Evolutionary conservation across 768 basidiomycete genomes (phyloP).

Genomic region (Boletus patriciae): DNA sequence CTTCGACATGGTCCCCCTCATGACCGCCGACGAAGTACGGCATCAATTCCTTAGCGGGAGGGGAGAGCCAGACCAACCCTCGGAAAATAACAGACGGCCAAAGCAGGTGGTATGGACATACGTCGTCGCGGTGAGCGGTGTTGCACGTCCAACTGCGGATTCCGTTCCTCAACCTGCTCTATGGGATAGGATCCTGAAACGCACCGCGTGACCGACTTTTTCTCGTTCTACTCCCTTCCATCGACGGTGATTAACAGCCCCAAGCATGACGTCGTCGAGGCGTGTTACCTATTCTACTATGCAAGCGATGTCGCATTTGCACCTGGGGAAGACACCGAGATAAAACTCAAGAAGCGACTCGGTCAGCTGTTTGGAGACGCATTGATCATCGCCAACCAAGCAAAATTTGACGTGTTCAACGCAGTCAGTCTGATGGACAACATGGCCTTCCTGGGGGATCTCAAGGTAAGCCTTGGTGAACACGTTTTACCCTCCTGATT

Average conservation of each 20-base stretch:
- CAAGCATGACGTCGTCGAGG: slow-evolving; percentile 77
- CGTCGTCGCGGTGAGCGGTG: slow-evolving; percentile 77
- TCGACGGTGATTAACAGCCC: slow-evolving; percentile 83
- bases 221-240: slow-evolving; percentile 96
- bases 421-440: slow-evolving; percentile 96
- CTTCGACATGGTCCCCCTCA: slow-evolving; percentile 79
- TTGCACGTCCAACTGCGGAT: slow-evolving; percentile 10
- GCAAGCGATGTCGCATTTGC: slow-evolving; percentile 76
- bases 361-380: slow-evolving; percentile 75
- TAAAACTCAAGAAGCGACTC: slow-evolving; percentile 66
- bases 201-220: slow-evolving; percentile 87
- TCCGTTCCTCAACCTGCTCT: neutral
- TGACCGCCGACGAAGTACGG: slow-evolving; percentile 72
- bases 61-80: slow-evolving; percentile 49
- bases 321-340: slow-evolving; percentile 59
- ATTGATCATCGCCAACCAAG: slow-evolving; percentile 74
- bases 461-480: slow-evolving; percentile 58
- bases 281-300: slow-evolving; percentile 96
- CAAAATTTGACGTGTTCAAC: slow-evolving; percentile 96
- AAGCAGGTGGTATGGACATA: slow-evolving; percentile 95
- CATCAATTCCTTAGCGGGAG: slow-evolving; percentile 89
- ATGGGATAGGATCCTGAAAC: slow-evolving; percentile 69
- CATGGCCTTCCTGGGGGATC: slow-evolving; percentile 70
- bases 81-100: slow-evolving; percentile 44
- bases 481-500: neutral